These are phyloP conservation scores for Trichoderma guizhouense DNA, from an alignment of 2,329 filamentous ascomycete genomes.

Conservation along the genomic window DNA sequence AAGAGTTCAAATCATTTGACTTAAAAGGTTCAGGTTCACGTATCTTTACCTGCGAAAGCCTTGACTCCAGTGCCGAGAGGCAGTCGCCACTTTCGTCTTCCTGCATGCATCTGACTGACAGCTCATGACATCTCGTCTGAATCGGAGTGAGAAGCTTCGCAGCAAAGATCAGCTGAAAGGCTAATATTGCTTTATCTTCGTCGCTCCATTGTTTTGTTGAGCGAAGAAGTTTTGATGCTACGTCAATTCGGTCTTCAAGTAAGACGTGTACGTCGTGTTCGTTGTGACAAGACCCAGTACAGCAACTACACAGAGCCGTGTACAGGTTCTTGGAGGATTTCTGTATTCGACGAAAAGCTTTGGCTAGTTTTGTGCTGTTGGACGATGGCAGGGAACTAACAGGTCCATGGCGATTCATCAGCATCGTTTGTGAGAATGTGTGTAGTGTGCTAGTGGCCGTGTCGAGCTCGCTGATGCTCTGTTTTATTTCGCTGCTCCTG, in stretches of 20 bases:
- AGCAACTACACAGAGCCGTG: background rate
- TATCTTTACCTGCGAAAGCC: background rate
- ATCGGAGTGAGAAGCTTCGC: background rate
- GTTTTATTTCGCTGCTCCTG: conserved; percentile 7
- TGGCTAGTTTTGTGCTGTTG: background rate
- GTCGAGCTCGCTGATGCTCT: conserved; percentile 10
- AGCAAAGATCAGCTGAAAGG: conserved; percentile 2
- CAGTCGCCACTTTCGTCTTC: background rate
- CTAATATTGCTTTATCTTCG: background rate
- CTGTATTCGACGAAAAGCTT: background rate
- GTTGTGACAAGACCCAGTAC: background rate
- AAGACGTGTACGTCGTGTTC: conserved; percentile 10
- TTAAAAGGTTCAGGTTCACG: background rate
- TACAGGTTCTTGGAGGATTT: conserved; percentile 4
- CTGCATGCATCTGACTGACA: background rate
- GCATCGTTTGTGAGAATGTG: conserved; percentile 6
- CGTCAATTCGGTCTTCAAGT: conserved; percentile 10
- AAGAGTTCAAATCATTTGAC: background rate
- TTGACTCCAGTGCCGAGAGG: background rate
- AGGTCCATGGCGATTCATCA: background rate
- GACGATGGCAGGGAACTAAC: background rate
- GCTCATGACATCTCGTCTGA: background rate
- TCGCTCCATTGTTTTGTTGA: background rate
- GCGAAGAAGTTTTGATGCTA: background rate
- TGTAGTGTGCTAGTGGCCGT: background rate